Evolutionary conservation across 352 stramenopile genomes (phyloP).

Genomic region (Phytophthora quininea): DNA sequence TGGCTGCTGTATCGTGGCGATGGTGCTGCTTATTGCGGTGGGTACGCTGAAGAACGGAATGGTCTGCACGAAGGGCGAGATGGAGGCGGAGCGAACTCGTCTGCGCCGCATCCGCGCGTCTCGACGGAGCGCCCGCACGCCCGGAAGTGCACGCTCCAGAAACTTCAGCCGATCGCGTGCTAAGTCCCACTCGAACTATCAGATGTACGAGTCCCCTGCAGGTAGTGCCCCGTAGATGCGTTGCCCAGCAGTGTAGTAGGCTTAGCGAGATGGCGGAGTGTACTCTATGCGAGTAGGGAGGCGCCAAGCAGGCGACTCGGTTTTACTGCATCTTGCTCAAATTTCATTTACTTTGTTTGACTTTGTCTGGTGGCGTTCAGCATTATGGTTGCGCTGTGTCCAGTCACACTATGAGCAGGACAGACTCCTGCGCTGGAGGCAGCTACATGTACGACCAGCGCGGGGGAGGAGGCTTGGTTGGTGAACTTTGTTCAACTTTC

Average conservation of each 20-base stretch:
- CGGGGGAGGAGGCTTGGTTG: too few species aligned
- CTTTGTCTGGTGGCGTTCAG: too few species aligned
- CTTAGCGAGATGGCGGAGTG: slow-evolving; percentile 26
- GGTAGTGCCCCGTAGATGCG: slow-evolving; percentile 50
- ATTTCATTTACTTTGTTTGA: slow-evolving; percentile 29
- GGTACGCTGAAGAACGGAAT: slow-evolving; percentile 71
- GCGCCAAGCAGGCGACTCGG: slow-evolving; percentile 15
- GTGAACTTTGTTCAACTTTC: too few species aligned
- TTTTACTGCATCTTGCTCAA: slow-evolving; percentile 32
- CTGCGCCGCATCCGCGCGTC: slow-evolving; percentile 56
- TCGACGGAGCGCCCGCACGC: slow-evolving; percentile 60
- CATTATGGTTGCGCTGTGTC: too few species aligned
- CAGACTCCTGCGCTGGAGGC: too few species aligned
- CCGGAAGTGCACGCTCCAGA: slow-evolving; percentile 58
- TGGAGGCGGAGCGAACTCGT: slow-evolving; percentile 54
- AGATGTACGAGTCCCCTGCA: slow-evolving; percentile 67
- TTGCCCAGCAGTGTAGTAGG: slow-evolving; percentile 9
- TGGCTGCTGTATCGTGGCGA: slow-evolving; percentile 48
- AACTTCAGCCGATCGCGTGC: slow-evolving; percentile 70
- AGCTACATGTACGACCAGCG: too few species aligned
- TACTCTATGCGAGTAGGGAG: slow-evolving; percentile 29
- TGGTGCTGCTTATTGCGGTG: slow-evolving; percentile 55
- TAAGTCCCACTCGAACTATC: slow-evolving; percentile 76
- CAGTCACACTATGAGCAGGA: too few species aligned
- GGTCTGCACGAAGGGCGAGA: slow-evolving; percentile 71